Evolutionary conservation across 2,329 filamentous ascomycete species (phyloP).

Genomic region (Calonectria multiphialidica): DNA sequence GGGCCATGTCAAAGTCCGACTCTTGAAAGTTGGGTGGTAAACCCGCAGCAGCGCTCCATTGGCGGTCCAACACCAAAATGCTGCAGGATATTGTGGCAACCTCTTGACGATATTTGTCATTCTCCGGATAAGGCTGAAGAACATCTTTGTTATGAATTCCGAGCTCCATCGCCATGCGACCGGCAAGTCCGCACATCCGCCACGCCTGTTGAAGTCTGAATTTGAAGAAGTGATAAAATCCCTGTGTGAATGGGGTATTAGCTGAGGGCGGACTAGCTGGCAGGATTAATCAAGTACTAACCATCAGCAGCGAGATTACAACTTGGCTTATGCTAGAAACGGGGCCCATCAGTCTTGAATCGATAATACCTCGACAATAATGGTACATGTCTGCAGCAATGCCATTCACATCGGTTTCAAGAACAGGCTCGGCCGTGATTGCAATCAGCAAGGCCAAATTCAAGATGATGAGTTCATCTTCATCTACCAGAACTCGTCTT

Average conservation of each 20-base stretch:
- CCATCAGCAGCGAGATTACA: background rate
- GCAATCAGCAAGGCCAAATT: background rate
- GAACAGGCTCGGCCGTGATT: background rate
- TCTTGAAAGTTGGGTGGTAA: conserved; percentile 9
- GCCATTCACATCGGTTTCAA: background rate
- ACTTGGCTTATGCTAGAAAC: background rate
- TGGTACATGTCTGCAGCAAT: background rate
- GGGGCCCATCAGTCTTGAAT: background rate
- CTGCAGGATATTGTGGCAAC: background rate
- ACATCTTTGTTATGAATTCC: background rate
- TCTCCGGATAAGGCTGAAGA: background rate
- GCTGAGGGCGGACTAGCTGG: background rate
- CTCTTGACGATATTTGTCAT: background rate
- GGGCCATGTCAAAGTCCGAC: conserved; percentile 4
- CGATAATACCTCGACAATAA: background rate
- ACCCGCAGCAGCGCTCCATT: conserved; percentile 7
- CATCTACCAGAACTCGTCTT: background rate
- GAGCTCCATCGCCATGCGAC: conserved; percentile 11
- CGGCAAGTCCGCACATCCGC: conserved; percentile 1
- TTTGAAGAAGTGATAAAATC: conserved; percentile 12
- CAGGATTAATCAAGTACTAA: background rate
- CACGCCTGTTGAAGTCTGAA: background rate
- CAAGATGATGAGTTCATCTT: background rate
- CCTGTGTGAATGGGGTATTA: background rate
- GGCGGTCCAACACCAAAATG: background rate